Conservation (phyloP, 106 monocot genomes). For the Phalaenopsis equestris region DNA sequence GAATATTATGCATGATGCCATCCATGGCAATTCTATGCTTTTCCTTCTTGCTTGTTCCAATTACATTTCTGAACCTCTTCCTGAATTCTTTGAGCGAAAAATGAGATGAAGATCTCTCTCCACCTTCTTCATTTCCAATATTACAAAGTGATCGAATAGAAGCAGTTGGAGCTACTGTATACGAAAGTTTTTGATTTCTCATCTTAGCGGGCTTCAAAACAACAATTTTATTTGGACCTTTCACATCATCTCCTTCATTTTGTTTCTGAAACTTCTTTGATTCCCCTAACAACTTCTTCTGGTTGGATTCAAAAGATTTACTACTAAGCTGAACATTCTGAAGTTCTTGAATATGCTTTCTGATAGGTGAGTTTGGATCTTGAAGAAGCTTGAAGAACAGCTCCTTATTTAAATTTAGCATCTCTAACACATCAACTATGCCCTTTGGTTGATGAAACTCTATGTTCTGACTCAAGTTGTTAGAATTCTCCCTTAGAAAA, state of each 20-base stretch:
- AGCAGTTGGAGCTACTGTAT: neutral
- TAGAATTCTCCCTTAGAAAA: conserved; percentile 13
- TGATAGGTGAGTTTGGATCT: conserved; percentile 24
- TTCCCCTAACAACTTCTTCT: conserved; percentile 11
- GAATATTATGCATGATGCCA: conserved; percentile 31
- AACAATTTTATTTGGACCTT: conserved; percentile 34
- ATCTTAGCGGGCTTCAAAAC: conserved; percentile 38
- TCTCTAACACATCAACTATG: conserved; percentile 17
- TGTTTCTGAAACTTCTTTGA: conserved; percentile 9
- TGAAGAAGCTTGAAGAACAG: conserved; percentile 23
- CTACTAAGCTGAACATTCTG: conserved; percentile 4
- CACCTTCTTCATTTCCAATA: conserved; percentile 9
- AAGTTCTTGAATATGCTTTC: conserved; percentile 14
- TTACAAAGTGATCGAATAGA: conserved; percentile 9
- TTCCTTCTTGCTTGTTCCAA: conserved; percentile 23
- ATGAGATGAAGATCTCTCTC: conserved; percentile 5
- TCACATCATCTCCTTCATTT: conserved; percentile 9
- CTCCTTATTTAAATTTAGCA: conserved; percentile 23
- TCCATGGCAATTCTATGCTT: conserved; percentile 27
- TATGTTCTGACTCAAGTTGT: neutral
- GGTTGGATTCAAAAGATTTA: neutral
- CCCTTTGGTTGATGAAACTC: conserved; percentile 9
- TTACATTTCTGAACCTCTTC: conserved; percentile 31
- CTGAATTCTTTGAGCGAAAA: conserved; percentile 49
- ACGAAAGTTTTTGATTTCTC: conserved; percentile 7